A percentile compares a stretch with the other conserved stretches of the same genome.
Evolutionary conservation across 108 stramenopile species (phyloP).

Genomic region (Aurantiochytrium sp.): DNA sequence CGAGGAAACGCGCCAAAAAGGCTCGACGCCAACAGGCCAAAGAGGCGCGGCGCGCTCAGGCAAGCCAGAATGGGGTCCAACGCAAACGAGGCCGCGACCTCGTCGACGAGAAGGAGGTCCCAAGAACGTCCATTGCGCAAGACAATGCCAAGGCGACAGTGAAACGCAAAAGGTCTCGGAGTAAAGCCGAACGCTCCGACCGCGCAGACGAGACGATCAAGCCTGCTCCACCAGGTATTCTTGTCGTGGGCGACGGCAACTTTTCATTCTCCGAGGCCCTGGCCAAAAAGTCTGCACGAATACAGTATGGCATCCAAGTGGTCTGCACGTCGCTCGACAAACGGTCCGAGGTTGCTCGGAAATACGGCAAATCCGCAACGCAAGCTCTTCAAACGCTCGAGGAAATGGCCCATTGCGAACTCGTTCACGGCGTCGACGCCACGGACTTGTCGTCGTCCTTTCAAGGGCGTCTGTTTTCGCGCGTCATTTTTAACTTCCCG

Average conservation of each 20-base stretch:
- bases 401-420: background rate
- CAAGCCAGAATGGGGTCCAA: too few relatives aligned
- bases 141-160: too few relatives aligned
- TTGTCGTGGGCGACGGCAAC: background rate
- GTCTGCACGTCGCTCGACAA: background rate
- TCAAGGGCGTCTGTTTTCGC: constrained; percentile 1
- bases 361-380: background rate
- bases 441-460: background rate
- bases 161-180: too few relatives aligned
- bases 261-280: background rate
- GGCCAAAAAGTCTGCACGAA: background rate
- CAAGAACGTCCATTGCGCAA: too few relatives aligned
- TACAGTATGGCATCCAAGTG: background rate
- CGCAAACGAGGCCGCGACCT: too few relatives aligned
- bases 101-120: too few relatives aligned
- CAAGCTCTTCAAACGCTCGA: background rate
- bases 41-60: too few relatives aligned
- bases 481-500: constrained; percentile 43
- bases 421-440: background rate
- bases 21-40: too few relatives aligned
- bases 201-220: too few relatives aligned
- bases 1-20: too few relatives aligned
- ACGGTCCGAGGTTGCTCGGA: background rate
- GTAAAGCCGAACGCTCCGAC: too few relatives aligned
- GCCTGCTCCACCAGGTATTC: background rate